Percentiles rank a stretch among this genome's conserved stretches.
These are phyloP conservation scores for fission yeast (Schizosaccharomyces pombe) DNA, from an alignment of 805 yeast species.

Conservation along the genomic window DNA sequence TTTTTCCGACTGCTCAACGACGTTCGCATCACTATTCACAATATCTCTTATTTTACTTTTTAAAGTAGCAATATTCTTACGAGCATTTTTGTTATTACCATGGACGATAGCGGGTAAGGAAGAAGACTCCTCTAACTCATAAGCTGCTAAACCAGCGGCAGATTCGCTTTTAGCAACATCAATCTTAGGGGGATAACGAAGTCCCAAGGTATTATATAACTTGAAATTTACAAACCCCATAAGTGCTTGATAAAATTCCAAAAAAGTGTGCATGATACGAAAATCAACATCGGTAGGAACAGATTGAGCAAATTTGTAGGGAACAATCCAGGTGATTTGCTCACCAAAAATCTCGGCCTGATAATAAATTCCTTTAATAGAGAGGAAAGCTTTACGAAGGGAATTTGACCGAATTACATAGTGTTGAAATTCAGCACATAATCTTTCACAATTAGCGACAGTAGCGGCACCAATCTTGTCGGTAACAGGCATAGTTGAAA, in stretches of 20 bases:
- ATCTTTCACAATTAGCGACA: conserved; percentile 64
- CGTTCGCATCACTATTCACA: not conserved
- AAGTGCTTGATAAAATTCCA: conserved; percentile 84
- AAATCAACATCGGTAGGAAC: conserved; percentile 87
- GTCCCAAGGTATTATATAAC: conserved; percentile 61
- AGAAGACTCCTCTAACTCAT: conserved; percentile 33
- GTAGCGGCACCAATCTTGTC: conserved; percentile 55
- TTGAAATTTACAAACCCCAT: conserved; percentile 69
- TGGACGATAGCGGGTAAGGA: not conserved
- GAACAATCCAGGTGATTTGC: conserved; percentile 86
- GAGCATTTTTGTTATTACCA: not conserved
- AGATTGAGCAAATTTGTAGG: conserved; percentile 89
- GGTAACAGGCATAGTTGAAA: conserved; percentile 87
- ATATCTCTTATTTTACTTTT: not conserved
- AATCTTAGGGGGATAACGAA: conserved; percentile 78
- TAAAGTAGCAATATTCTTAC: not conserved
- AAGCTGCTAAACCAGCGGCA: conserved; percentile 72
- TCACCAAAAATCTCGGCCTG: conserved; percentile 79
- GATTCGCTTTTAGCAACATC: conserved; percentile 52
- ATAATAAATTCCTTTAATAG: conserved; percentile 91
- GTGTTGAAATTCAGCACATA: conserved; percentile 90
- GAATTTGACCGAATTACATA: conserved; percentile 66
- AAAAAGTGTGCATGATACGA: conserved; percentile 85
- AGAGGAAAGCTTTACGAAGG: conserved; percentile 73
- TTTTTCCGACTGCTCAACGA: not conserved